Percentiles rank a stretch among this genome's conserved stretches.
Conservation (phyloP, 2,329 filamentous ascomycete genomes). For the Colletotrichum coccodes region DNA sequence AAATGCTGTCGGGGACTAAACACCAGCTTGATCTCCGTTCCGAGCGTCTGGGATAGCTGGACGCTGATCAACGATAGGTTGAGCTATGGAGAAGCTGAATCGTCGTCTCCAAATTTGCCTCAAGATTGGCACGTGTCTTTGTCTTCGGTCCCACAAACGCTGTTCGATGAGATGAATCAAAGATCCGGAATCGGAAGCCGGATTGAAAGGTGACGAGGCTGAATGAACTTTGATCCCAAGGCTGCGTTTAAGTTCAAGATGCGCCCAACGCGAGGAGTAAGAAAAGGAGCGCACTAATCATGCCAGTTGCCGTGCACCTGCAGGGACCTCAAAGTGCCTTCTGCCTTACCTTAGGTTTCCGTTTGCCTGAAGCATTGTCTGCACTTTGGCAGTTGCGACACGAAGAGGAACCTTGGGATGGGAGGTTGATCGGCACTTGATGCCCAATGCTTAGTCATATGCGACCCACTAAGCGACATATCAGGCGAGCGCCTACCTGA, state of each 20-base stretch:
- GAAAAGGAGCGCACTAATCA: neutral
- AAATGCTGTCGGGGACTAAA: neutral
- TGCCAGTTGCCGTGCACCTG: neutral
- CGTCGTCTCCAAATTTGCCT: neutral
- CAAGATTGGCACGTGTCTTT: neutral
- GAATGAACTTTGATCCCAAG: neutral
- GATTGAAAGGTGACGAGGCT: neutral
- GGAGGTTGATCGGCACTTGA: neutral
- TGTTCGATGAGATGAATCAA: neutral
- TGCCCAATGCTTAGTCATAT: conserved; percentile 14
- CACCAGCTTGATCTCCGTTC: neutral
- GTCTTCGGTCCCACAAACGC: neutral
- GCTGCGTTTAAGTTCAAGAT: neutral
- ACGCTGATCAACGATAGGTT: neutral
- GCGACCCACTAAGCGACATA: neutral
- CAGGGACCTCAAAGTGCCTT: neutral
- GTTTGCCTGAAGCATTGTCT: neutral
- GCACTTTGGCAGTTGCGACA: neutral
- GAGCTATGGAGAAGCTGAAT: neutral
- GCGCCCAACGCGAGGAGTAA: neutral
- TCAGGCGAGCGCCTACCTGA: conserved; percentile 24
- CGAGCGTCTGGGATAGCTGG: neutral
- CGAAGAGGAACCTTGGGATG: neutral
- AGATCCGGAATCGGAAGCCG: neutral
- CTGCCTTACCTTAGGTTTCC: neutral